phyloP scores from a whole-genome alignment of 2,329 filamentous ascomycete genomes.

The Colletotrichum graminicola region DNA sequence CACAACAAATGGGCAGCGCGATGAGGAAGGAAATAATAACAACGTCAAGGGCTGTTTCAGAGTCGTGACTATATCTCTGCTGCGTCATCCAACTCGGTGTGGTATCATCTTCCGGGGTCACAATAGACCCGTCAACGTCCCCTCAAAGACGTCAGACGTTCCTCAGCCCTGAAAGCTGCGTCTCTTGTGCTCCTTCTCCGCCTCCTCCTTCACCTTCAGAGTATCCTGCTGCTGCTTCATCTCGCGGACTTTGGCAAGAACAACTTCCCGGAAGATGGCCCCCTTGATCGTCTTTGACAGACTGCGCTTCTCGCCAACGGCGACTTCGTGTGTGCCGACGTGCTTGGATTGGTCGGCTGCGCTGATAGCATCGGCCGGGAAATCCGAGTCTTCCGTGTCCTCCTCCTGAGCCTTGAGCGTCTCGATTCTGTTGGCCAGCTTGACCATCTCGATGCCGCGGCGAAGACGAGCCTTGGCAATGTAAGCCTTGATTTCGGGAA shows the following conservation, averaged over 20 bases:
- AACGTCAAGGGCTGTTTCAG: constrained; percentile 2
- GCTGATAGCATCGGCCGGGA: constrained; percentile 72
- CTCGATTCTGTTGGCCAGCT: constrained; percentile 95
- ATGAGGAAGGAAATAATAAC: constrained; percentile 7
- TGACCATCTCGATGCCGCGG: constrained; percentile 95
- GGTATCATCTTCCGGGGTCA: constrained; percentile 35
- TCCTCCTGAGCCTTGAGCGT: constrained; percentile 94
- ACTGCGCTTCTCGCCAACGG: constrained; percentile 51
- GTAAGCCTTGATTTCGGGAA: constrained; percentile 96
- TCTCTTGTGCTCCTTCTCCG: constrained; percentile 62
- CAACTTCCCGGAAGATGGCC: constrained; percentile 93
- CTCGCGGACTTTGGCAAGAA: constrained; percentile 92
- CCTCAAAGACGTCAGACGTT: background rate
- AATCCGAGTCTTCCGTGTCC: constrained; percentile 79
- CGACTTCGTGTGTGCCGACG: constrained; percentile 38
- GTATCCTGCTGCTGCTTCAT: constrained; percentile 89
- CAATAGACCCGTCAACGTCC: constrained; percentile 5
- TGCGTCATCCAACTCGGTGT: constrained; percentile 26
- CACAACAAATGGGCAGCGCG: background rate
- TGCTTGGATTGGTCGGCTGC: constrained; percentile 62
- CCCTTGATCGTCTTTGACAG: constrained; percentile 67
- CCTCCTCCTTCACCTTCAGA: constrained; percentile 73
- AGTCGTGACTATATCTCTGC: constrained; percentile 13
- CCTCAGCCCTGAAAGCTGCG: constrained; percentile 48
- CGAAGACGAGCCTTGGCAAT: constrained; percentile 91